Evolutionary conservation across 1,284 basidiomycete genomes (phyloP).

Genomic region (Rhodotorula sp.): DNA sequence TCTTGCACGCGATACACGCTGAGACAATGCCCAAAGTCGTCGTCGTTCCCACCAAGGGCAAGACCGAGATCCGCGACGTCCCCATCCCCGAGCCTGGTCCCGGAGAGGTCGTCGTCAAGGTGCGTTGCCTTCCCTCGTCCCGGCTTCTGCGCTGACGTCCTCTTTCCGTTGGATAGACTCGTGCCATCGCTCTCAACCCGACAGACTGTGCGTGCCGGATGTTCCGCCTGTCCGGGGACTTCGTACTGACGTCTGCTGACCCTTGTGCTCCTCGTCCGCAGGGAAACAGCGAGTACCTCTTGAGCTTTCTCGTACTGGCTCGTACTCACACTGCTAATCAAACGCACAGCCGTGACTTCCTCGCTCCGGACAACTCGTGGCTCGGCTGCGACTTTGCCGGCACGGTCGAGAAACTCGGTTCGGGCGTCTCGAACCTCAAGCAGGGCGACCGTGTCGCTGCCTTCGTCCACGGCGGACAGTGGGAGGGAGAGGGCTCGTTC

Average conservation of each 20-base stretch:
- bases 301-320: too few relatives aligned
- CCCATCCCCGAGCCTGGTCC: constrained; percentile 3
- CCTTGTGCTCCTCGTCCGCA: not conserved
- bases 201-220: constrained; percentile 40
- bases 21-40: constrained; percentile 13
- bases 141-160: not conserved
- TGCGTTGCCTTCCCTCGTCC: not conserved
- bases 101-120: constrained; percentile 32
- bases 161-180: constrained; percentile 6
- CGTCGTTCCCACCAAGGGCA: constrained; percentile 17
- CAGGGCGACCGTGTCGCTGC: constrained; percentile 61
- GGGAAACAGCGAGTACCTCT: too few relatives aligned
- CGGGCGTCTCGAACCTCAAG: constrained; percentile 56
- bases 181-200: constrained; percentile 39
- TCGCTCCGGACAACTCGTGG: constrained; percentile 49
- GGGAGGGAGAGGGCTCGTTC: constrained; percentile 48
- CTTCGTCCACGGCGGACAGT: constrained; percentile 53
- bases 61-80: constrained; percentile 12
- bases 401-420: constrained; percentile 58
- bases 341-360: constrained; percentile 42
- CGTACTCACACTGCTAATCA: constrained; percentile 37
- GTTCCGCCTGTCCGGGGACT: not conserved
- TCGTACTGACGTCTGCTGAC: not conserved
- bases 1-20: not conserved
- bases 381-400: constrained; percentile 63